phyloP scores from a whole-genome alignment of 1,284 basidiomycete genomes.

The Rhodotorula glutinis region DNA sequence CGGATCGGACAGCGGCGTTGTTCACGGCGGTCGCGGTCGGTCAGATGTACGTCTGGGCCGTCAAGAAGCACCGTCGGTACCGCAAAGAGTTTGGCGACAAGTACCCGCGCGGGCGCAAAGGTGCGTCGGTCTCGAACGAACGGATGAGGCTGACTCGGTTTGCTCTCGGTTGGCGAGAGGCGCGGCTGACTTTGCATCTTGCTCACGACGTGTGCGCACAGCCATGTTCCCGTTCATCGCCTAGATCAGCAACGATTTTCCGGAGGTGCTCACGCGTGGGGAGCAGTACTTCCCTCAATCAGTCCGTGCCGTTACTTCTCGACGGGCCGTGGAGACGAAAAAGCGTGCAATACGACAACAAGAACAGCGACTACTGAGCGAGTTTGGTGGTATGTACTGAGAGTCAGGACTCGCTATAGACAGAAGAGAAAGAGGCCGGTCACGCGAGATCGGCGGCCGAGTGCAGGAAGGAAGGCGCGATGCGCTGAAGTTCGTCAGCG shows the following conservation, averaged over 20 bases:
- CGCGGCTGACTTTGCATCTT: neutral
- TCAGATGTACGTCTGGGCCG: conserved; percentile 85
- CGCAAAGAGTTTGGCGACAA: conserved; percentile 88
- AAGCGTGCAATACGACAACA: too few relatives aligned
- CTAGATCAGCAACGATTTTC: conserved; percentile 44
- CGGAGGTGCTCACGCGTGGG: too few relatives aligned
- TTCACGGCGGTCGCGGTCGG: conserved; percentile 67
- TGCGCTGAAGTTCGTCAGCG: neutral
- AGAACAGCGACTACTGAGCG: too few relatives aligned
- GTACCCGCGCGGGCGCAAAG: conserved; percentile 69
- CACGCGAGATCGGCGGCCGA: neutral
- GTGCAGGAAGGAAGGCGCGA: neutral
- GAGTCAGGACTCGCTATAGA: too few relatives aligned
- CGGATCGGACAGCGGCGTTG: conserved; percentile 65
- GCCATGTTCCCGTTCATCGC: conserved; percentile 75
- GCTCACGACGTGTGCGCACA: neutral
- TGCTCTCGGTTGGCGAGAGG: neutral
- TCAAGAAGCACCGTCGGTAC: conserved; percentile 86
- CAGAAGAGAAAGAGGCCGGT: neutral
- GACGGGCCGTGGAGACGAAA: too few relatives aligned
- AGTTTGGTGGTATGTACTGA: neutral
- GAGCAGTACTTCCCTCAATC: too few relatives aligned
- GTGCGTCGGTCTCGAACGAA: too few relatives aligned
- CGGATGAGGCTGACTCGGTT: too few relatives aligned
- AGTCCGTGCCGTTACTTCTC: too few relatives aligned